Evolutionary conservation across 164 flowering plant genomes (phyloP).

Genomic region (Nelumbo lutea): DNA sequence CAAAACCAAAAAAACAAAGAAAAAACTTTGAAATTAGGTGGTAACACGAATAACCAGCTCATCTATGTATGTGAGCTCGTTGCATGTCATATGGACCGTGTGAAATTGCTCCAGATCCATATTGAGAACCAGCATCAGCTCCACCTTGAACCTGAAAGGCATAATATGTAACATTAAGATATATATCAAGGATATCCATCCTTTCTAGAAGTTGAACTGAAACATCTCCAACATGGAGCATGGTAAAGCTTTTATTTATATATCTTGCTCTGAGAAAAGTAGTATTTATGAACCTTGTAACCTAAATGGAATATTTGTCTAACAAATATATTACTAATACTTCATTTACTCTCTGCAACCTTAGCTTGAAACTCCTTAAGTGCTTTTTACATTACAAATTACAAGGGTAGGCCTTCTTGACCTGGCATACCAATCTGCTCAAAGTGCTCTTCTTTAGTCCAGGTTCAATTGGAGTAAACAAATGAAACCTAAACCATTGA

Average conservation of each 20-base stretch:
- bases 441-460: too few species aligned
- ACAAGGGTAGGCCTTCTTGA: too few species aligned
- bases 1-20: too few species aligned
- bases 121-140: conserved; percentile 18
- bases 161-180: not conserved
- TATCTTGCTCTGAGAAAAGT: not conserved
- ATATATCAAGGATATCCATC: not conserved
- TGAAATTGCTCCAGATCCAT: conserved; percentile 17
- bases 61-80: conserved; percentile 18
- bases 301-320: too few species aligned
- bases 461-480: too few species aligned
- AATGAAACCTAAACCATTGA: too few species aligned
- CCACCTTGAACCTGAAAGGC: conserved; percentile 25
- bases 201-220: not conserved
- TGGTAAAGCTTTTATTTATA: not conserved
- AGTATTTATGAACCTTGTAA: too few species aligned
- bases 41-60: not conserved
- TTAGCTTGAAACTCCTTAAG: too few species aligned
- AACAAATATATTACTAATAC: too few species aligned
- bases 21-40: not conserved
- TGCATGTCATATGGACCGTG: conserved; percentile 22
- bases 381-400: too few species aligned
- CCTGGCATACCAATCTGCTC: too few species aligned
- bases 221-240: not conserved
- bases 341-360: too few species aligned